Percentiles rank a stretch among this genome's conserved stretches.
Conservation (phyloP, 257 asterid genomes). For the Solanum sitiens region DNA sequence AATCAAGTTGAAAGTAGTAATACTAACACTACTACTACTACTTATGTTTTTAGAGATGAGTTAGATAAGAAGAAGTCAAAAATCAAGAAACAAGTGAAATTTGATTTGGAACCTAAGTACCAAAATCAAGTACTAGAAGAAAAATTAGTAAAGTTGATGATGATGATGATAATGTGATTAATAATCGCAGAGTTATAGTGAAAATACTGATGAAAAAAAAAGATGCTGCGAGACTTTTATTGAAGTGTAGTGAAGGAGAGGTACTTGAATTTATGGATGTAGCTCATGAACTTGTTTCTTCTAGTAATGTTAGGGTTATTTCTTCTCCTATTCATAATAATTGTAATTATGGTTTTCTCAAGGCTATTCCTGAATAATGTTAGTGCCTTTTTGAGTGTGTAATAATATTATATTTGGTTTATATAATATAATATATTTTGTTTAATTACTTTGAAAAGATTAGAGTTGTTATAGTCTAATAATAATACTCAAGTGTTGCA, state of each 20-base stretch:
- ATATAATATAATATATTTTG: neutral
- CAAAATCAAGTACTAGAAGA: neutral
- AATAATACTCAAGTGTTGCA: neutral
- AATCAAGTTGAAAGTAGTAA: neutral
- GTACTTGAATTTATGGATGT: slow-evolving; percentile 16
- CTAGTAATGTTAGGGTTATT: neutral
- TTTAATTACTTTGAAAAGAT: neutral
- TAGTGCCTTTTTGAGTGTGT: neutral
- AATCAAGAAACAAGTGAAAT: slow-evolving; percentile 4
- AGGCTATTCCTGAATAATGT: neutral
- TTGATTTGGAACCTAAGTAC: neutral
- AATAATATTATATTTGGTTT: neutral
- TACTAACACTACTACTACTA: neutral
- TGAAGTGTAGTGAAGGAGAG: slow-evolving; percentile 17
- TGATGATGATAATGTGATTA: neutral
- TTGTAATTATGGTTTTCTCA: neutral
- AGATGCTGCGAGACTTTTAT: slow-evolving; percentile 17
- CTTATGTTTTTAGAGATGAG: neutral
- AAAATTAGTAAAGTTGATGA: neutral
- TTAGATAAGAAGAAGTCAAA: neutral
- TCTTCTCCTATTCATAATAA: neutral
- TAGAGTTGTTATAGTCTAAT: neutral
- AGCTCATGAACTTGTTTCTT: slow-evolving; percentile 10
- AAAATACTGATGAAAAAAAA: slow-evolving; percentile 18
- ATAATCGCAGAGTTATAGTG: neutral